Conservation (phyloP, 1,139 yeast species). For the Geotrichum histeridarum region DNA sequence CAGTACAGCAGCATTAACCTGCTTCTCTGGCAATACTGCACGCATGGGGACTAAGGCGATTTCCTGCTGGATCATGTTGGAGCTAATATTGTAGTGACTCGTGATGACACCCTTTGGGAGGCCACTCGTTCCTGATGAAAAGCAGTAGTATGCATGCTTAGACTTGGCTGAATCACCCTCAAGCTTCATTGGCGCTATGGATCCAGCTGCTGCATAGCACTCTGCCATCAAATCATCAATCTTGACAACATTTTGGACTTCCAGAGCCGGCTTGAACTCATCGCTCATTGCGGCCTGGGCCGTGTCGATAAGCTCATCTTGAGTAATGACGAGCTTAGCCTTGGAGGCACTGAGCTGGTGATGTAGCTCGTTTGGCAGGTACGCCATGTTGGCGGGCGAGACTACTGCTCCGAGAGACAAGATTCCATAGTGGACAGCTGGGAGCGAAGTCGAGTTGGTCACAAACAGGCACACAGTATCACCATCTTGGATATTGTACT, state of each 20-base stretch:
- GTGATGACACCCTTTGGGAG: conserved; percentile 68
- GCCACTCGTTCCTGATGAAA: conserved; percentile 77
- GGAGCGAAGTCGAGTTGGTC: conserved; percentile 32
- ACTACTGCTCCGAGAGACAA: conserved; percentile 36
- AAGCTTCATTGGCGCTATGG: not conserved
- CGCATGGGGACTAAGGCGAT: conserved; percentile 14
- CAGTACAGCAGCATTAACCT: conserved; percentile 26
- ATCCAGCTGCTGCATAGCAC: conserved; percentile 12
- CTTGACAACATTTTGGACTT: conserved; percentile 21
- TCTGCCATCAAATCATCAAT: conserved; percentile 19
- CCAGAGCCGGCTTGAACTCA: conserved; percentile 5
- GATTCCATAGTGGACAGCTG: conserved; percentile 33
- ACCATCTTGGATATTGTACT: conserved; percentile 27
- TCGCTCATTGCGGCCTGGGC: conserved; percentile 32
- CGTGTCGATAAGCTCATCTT: conserved; percentile 22
- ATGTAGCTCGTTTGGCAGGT: conserved; percentile 35
- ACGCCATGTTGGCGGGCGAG: conserved; percentile 38
- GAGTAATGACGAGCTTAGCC: conserved; percentile 32
- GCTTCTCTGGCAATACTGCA: conserved; percentile 15
- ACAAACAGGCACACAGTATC: conserved; percentile 36
- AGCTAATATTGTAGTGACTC: conserved; percentile 45
- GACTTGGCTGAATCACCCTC: conserved; percentile 22
- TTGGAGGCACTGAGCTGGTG: conserved; percentile 34
- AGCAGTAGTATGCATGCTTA: conserved; percentile 40
- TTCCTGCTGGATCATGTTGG: conserved; percentile 30